Conservation (phyloP, 1,284 basidiomycete species). For the Mycosarcoma mackinlayi region DNA sequence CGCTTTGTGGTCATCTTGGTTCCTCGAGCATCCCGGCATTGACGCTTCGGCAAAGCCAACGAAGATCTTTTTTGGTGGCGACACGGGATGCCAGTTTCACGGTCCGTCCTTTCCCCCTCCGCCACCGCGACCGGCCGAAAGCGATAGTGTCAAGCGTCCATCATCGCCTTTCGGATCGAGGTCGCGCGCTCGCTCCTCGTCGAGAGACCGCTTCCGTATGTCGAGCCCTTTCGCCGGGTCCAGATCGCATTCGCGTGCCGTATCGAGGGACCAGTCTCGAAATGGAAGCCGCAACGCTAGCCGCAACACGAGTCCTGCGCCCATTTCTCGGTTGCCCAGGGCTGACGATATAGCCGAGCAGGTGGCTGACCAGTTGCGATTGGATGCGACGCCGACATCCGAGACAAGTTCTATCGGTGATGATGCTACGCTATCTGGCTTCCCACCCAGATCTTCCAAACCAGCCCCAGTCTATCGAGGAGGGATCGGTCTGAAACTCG, state of each 20-base stretch:
- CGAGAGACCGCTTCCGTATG: no score
- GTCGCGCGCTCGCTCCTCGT: no score
- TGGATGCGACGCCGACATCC: constrained; percentile 11
- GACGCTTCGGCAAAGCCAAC: background rate
- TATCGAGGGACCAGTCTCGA: no score
- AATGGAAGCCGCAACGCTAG: no score
- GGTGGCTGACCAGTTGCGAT: no score
- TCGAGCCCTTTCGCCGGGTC: no score
- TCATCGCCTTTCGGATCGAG: no score
- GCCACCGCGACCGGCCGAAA: constrained; percentile 19
- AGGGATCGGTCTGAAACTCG: constrained; percentile 17
- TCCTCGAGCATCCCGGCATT: constrained; percentile 36
- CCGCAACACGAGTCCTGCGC: no score
- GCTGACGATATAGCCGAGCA: no score
- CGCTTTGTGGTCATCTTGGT: constrained; percentile 62
- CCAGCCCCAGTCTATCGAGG: constrained; percentile 25
- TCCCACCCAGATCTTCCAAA: background rate
- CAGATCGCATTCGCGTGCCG: no score
- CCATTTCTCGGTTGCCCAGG: no score
- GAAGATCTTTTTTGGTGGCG: constrained; percentile 62
- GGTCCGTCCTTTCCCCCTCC: constrained; percentile 34
- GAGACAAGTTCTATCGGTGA: constrained; percentile 13
- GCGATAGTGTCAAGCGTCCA: no score
- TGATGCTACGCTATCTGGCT: constrained; percentile 2
- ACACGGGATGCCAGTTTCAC: constrained; percentile 64